Evolutionary conservation across 1,284 basidiomycete species (phyloP).

Genomic region (Leccinum olivaceoglutinosum): DNA sequence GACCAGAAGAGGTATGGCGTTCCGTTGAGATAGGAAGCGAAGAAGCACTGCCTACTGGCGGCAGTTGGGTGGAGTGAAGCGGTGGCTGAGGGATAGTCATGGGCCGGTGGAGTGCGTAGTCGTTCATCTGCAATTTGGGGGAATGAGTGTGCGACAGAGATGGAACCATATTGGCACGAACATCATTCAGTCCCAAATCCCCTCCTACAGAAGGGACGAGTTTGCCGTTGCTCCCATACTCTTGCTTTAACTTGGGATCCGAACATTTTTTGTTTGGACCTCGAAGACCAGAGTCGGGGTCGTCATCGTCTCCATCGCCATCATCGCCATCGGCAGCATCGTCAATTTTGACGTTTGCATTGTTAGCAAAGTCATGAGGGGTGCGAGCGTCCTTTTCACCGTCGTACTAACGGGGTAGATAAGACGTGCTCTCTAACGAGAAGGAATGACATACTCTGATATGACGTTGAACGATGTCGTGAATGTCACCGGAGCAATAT

Average conservation of each 20-base stretch:
- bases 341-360: slow-evolving; percentile 32
- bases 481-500: slow-evolving; percentile 53
- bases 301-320: slow-evolving; percentile 33
- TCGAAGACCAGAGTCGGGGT: slow-evolving; percentile 25
- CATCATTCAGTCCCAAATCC: slow-evolving; percentile 26
- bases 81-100: slow-evolving; percentile 33
- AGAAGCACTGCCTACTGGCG: slow-evolving; percentile 15
- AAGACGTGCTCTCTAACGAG: background rate
- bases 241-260: slow-evolving; percentile 28
- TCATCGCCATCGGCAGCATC: slow-evolving; percentile 39
- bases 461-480: slow-evolving; percentile 47
- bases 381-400: slow-evolving; percentile 50
- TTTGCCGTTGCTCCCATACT: slow-evolving; percentile 21
- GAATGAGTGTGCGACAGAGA: slow-evolving; percentile 3
- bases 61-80: slow-evolving; percentile 26
- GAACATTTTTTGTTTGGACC: slow-evolving; percentile 23
- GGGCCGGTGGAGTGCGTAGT: slow-evolving; percentile 26
- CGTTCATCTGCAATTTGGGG: slow-evolving; percentile 17
- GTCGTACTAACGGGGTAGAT: slow-evolving; percentile 35
- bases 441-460: slow-evolving; percentile 33
- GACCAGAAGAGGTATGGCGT: slow-evolving; percentile 29
- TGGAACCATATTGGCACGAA: slow-evolving; percentile 12
- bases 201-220: slow-evolving; percentile 11
- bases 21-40: slow-evolving; percentile 31
- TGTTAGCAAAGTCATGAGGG: slow-evolving; percentile 41